Percentiles rank a stretch among this genome's conserved stretches.
Evolutionary conservation across 352 stramenopile genomes (phyloP).

Genomic region (Globisporangium echinulatum): DNA sequence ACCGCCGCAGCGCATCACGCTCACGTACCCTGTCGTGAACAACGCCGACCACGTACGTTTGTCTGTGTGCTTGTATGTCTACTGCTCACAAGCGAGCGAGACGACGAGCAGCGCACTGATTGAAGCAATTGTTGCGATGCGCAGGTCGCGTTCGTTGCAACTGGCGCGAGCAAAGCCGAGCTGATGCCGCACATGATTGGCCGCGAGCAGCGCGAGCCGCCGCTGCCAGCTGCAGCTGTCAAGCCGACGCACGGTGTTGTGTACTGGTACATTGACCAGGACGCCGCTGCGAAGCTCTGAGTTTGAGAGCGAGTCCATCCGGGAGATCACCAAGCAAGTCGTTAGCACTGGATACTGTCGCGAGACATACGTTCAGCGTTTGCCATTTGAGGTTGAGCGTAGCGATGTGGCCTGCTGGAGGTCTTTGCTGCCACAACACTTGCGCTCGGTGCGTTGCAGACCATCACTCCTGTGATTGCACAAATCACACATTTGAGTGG

Average conservation of each 20-base stretch:
- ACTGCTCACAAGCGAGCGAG: not conserved
- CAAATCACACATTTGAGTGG: not conserved
- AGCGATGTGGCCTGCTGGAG: too few species aligned
- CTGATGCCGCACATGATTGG: conserved; percentile 82
- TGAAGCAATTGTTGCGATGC: not conserved
- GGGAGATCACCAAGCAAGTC: too few species aligned
- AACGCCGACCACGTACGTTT: conserved; percentile 68
- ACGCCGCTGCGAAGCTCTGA: conserved; percentile 56
- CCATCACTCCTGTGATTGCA: not conserved
- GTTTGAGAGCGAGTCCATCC: not conserved
- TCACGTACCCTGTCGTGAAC: conserved; percentile 96
- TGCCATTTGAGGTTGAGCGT: too few species aligned
- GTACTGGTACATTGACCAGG: conserved; percentile 84
- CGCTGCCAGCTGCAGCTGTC: conserved; percentile 70
- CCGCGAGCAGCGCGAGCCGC: conserved; percentile 44
- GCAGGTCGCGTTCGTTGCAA: conserved; percentile 89
- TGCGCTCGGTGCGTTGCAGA: too few species aligned
- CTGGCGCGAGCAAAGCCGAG: conserved; percentile 83
- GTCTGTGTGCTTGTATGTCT: not conserved
- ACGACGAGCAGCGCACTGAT: too few species aligned
- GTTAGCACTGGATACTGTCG: too few species aligned
- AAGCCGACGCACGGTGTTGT: conserved; percentile 63
- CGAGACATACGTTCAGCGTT: too few species aligned
- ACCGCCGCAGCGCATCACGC: conserved; percentile 93
- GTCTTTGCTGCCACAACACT: too few species aligned